A percentile compares a stretch with the other conserved stretches of the same genome.
phyloP scores from a whole-genome alignment of 352 stramenopile species.

The Peronospora farinosa region DNA sequence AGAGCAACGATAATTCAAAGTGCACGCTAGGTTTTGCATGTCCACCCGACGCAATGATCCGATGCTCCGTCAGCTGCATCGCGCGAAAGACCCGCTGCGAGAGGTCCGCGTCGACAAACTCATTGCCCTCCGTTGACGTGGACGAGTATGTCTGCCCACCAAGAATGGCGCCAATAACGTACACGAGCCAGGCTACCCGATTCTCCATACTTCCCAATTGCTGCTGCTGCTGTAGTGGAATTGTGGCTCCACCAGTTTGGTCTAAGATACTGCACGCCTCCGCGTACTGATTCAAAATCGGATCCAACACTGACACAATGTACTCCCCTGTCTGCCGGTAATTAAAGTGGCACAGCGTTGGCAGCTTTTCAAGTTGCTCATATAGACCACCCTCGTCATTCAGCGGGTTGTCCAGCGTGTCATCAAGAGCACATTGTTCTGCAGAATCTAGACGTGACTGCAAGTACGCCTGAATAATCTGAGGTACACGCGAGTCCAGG shows the following conservation, averaged over 20 bases:
- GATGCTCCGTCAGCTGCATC: slow-evolving; percentile 93
- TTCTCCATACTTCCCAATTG: slow-evolving; percentile 87
- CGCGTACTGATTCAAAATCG: slow-evolving; percentile 90
- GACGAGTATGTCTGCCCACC: slow-evolving; percentile 93
- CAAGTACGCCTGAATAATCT: slow-evolving; percentile 94
- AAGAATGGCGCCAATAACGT: slow-evolving; percentile 94
- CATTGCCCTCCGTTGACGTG: slow-evolving; percentile 88
- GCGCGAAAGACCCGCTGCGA: slow-evolving; percentile 93
- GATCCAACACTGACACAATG: slow-evolving; percentile 92
- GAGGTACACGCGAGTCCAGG: slow-evolving; percentile 63
- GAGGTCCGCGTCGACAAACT: slow-evolving; percentile 94
- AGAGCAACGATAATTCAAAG: slow-evolving; percentile 93
- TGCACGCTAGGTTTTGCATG: slow-evolving; percentile 84
- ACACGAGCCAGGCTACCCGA: slow-evolving; percentile 96
- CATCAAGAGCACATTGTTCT: slow-evolving; percentile 90
- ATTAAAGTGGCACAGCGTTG: slow-evolving; percentile 95
- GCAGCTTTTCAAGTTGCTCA: slow-evolving; percentile 95
- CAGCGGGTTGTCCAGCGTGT: slow-evolving; percentile 92
- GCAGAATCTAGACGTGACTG: slow-evolving; percentile 93
- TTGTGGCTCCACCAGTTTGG: slow-evolving; percentile 39
- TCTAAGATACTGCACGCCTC: slow-evolving; percentile 81
- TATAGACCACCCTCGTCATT: slow-evolving; percentile 94
- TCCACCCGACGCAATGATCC: slow-evolving; percentile 85
- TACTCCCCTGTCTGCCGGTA: slow-evolving; percentile 91
- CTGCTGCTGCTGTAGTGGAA: slow-evolving; percentile 42